Base-by-base conservation (phyloP, 148 eudicot genomes). In the Rhododendron griersonianum region DNA sequence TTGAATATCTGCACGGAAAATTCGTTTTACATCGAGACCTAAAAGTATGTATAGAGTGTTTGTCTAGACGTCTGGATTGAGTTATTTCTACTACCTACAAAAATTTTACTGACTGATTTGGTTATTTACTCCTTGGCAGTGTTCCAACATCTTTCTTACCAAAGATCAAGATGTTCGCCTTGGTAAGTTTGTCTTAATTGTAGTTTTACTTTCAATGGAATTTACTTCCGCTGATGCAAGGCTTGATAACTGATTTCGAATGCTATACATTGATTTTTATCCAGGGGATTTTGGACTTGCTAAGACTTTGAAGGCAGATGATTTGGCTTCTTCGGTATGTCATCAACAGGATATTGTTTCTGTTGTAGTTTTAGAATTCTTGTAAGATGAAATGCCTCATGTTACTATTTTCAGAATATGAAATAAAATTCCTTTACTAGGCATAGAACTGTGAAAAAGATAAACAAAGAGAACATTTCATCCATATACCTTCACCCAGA, bases 201-300 rank as follows among this genome's bases (percentile, higher is more conserved):
- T 78, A 79, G 51, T 55, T 84, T 16, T 11, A 33, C 28, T 81
- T 85, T 3, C 74, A 82, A 18, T 86, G 4, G 10, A 76, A 45
- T 28, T 51, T 39, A 15, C 41, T 73, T 16, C 84, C 30, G 13
- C 61, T 39, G 6, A 45, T 77, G 11, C 21, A 47, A 45, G 23
- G 74, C 11, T 18, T 57, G 79, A 16, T 35, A 28, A 25, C 3
- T 75, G 25, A 45, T 90, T 67, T 59, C 50, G 28, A 41, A 78
- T 51, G 75, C 47, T 35, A 33, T 15, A 84, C 39, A 63, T 48
- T 81, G 87, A 80, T 78, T 81, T 81, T 45, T 59, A 37, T 89
- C 47, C 89, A 97, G 99, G 99, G 86, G 99, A 97, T 91, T 97
- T 97, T 90, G 99, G 99, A 87, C 98, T 97, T 82, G 99, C 99